Conservation (phyloP, 805 yeast genomes). For the Pichia pseudocactophila region DNA sequence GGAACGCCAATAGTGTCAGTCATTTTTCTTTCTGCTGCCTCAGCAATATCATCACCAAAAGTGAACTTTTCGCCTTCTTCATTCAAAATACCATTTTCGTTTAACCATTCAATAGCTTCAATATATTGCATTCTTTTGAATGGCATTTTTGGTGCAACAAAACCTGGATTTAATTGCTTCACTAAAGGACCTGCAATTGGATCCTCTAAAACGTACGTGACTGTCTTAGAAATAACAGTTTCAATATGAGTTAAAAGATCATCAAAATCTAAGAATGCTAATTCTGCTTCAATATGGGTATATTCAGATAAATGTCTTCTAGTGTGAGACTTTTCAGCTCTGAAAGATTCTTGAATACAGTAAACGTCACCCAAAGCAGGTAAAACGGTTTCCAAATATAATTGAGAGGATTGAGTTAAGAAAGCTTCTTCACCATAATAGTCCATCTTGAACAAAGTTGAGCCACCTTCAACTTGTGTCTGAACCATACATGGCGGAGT, state of each 20-base stretch:
- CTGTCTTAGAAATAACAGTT: constrained; percentile 56
- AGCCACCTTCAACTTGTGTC: constrained; percentile 99
- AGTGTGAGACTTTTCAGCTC: constrained; percentile 98
- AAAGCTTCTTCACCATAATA: constrained; percentile 97
- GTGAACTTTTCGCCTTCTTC: constrained; percentile 90
- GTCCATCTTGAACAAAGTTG: constrained; percentile 84
- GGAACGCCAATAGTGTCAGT: constrained; percentile 92
- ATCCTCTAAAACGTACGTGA: constrained; percentile 74
- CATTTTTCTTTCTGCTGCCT: constrained; percentile 99
- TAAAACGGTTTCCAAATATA: constrained; percentile 91
- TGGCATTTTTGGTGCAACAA: constrained; percentile 74
- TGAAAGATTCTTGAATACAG: constrained; percentile 96
- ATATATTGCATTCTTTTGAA: constrained; percentile 87
- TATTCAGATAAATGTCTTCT: constrained; percentile 96
- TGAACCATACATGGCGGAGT: constrained; percentile 99
- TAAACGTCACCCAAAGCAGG: constrained; percentile 96
- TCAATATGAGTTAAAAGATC: constrained; percentile 84
- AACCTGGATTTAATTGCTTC: constrained; percentile 86
- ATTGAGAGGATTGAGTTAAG: constrained; percentile 94
- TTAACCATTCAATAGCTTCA: constrained; percentile 91
- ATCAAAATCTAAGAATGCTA: constrained; percentile 80
- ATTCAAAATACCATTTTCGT: constrained; percentile 88
- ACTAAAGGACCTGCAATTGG: constrained; percentile 88
- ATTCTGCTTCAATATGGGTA: constrained; percentile 94
- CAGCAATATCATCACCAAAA: constrained; percentile 98